phyloP scores from a whole-genome alignment of 345 rosid species.

The Eucalyptus erythrocorys region DNA sequence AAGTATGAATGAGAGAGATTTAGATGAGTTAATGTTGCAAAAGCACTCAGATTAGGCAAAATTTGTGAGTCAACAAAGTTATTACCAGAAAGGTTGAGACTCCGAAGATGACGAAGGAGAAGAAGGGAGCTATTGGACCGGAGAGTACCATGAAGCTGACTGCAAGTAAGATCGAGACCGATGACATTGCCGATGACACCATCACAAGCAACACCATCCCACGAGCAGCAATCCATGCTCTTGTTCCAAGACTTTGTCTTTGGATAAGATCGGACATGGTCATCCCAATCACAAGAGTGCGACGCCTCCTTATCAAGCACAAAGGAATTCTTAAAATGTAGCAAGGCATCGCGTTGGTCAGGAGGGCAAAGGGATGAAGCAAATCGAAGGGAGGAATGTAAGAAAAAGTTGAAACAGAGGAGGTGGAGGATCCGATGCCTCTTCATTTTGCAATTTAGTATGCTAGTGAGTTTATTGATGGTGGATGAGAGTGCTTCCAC shows the following conservation, averaged over 20 bases:
- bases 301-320: neutral
- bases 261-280: neutral
- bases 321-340: neutral
- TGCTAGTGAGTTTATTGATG: neutral
- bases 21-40: neutral
- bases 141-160: neutral
- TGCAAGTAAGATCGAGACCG: neutral
- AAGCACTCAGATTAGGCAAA: neutral
- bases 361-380: neutral
- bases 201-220: neutral
- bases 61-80: rapidly evolving
- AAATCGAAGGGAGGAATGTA: neutral
- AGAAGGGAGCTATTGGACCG: neutral
- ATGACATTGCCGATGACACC: neutral
- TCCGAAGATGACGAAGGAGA: neutral
- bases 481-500: neutral
- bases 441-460: neutral
- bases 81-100: neutral
- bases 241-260: neutral
- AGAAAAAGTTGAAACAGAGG: neutral
- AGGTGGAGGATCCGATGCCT: neutral
- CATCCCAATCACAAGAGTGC: rapidly evolving
- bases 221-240: neutral
- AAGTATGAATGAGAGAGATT: neutral
- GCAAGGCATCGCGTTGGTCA: neutral